A percentile compares a stretch with the other conserved stretches of the same genome.
phyloP scores from a whole-genome alignment of 2,329 filamentous ascomycete genomes.

The Colletotrichum camelliae region DNA sequence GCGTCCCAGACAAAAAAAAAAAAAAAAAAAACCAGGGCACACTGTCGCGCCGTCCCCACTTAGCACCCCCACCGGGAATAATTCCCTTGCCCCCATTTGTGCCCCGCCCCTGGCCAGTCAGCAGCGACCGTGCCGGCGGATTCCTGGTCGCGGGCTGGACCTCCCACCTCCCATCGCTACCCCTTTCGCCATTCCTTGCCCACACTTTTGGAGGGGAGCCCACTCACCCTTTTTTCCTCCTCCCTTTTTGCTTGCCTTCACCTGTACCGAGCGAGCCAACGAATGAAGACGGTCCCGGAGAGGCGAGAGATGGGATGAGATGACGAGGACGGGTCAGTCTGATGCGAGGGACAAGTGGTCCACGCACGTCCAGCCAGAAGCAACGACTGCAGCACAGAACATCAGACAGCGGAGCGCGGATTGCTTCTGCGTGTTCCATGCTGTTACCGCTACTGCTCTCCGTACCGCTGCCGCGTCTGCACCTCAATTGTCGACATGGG shows the following conservation, averaged over 20 bases:
- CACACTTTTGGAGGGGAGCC: not conserved
- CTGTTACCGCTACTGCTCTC: not conserved
- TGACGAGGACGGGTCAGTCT: not conserved
- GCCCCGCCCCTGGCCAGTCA: slow-evolving; percentile 1
- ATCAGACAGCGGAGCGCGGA: not conserved
- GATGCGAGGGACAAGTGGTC: not conserved
- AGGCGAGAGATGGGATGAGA: not conserved
- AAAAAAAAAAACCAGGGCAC: not conserved
- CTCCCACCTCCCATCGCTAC: slow-evolving; percentile 1
- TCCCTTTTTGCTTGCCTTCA: not conserved
- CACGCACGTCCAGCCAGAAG: not conserved
- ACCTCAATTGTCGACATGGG: not conserved
- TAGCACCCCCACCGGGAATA: not conserved
- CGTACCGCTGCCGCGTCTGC: not conserved
- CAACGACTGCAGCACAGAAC: not conserved
- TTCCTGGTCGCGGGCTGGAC: not conserved
- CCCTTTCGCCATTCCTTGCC: not conserved
- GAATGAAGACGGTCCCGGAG: not conserved
- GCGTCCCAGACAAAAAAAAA: not conserved
- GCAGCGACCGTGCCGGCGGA: not conserved
- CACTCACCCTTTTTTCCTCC: not conserved
- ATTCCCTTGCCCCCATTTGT: not conserved
- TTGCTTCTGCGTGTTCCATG: slow-evolving; percentile 7
- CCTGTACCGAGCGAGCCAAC: not conserved
- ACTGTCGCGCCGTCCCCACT: not conserved